These are phyloP conservation scores for Artomyces pyxidatus DNA, from an alignment of 768 basidiomycete species.

Conservation along the genomic window DNA sequence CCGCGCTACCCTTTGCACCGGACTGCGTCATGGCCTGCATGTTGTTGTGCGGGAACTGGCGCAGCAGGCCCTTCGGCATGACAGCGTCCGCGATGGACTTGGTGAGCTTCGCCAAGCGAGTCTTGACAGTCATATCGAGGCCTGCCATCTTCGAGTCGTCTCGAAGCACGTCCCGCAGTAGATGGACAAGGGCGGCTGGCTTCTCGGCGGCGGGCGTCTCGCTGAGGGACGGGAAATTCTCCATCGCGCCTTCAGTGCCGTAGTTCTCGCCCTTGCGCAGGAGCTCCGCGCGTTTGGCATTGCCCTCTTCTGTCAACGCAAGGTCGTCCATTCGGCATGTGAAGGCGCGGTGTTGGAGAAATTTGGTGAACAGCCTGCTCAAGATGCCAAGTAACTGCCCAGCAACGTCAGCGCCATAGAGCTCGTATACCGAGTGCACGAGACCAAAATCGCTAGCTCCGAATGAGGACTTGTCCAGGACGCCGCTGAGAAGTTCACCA, in stretches of 20 bases:
- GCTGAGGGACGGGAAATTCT: slow-evolving; percentile 76
- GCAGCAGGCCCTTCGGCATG: slow-evolving; percentile 79
- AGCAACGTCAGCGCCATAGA: slow-evolving; percentile 86
- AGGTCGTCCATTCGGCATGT: slow-evolving; percentile 99
- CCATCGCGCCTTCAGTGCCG: slow-evolving; percentile 84
- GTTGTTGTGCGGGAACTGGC: slow-evolving; percentile 95
- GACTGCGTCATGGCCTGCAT: slow-evolving; percentile 99
- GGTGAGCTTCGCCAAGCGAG: slow-evolving; percentile 77
- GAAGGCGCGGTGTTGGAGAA: slow-evolving; percentile 93
- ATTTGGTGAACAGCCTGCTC: slow-evolving; percentile 93
- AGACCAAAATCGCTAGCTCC: slow-evolving; percentile 95
- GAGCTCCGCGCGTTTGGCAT: slow-evolving; percentile 58
- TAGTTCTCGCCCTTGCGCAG: slow-evolving; percentile 58
- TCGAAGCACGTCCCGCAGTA: slow-evolving; percentile 87
- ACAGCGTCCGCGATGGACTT: slow-evolving; percentile 84
- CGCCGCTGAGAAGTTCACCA: slow-evolving; percentile 88
- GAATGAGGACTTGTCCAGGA: slow-evolving; percentile 95
- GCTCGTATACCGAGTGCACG: slow-evolving; percentile 93
- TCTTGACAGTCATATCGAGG: slow-evolving; percentile 88
- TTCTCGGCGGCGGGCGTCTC: slow-evolving; percentile 44
- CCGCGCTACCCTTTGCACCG: slow-evolving; percentile 95
- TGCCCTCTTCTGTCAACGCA: slow-evolving; percentile 76
- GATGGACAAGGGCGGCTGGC: slow-evolving; percentile 44
- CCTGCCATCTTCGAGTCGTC: slow-evolving; percentile 98
- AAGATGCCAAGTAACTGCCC: slow-evolving; percentile 90